Evolutionary conservation across 305 asterid species (phyloP), one percentile per base, ranked within the genome.

Genomic region (Ilex paraguariensis): DNA sequence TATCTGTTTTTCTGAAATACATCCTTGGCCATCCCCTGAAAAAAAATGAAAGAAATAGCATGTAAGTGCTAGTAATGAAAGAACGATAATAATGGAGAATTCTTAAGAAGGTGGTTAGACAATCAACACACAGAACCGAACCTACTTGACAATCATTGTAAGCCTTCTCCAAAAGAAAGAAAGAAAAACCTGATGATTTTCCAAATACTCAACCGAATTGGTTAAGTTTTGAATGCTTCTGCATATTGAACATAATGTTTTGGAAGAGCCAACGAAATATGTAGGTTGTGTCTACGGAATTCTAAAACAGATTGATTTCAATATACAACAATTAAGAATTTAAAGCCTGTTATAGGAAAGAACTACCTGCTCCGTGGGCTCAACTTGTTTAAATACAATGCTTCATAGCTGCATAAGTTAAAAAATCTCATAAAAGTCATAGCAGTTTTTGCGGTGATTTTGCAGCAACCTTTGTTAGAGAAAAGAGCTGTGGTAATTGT

Each of bases 11-110:
- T n/a, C 77, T 78, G 80, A 51, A 52, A 79, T 70, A 75, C 81
- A 77, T 64, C 86, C 85, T 70, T 84, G 91, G 87, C 91, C 65
- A 78, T 81, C 31, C 91, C 91, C 86, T 82, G 28, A 21, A 21
- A 50, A 32, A 51, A 56, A 57, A 66, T n/a, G 32, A 57, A 49
- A 28, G 32, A 52, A 33, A 50, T 14, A 12, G 13, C 28, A 54
- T 7, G 44, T 21, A 59, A 6, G 21, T n/a, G 45, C 30, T 65
- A 39, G 32, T 49, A 7, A 49, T 12, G 13, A n/a, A 49, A n/a
- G 15, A 49, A 12, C 7, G 11, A 48, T 11, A 48, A 48, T 10
- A 48, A n/a, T 48, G 14, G n/a, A 6, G 51, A 9, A 10, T 46
- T 9, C 13, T 46, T 3, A 46, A 46, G 51, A 46, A 4, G n/a